Evolutionary conservation across 306 rosid genomes (phyloP), one percentile per base, ranked within the genome.

Genomic region (Albizia julibrissin): DNA sequence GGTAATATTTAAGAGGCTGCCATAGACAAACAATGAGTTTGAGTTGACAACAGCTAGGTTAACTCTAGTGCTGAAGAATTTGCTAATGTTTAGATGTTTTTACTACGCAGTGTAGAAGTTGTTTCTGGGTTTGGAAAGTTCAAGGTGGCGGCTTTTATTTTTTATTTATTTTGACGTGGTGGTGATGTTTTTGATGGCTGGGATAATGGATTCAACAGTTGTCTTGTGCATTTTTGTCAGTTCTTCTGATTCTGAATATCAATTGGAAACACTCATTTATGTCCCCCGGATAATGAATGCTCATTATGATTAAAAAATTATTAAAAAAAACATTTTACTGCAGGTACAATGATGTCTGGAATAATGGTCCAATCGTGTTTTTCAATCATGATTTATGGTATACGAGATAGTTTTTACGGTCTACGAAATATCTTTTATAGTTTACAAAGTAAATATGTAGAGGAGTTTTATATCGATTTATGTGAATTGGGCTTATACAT

Each of bases 1-100:
- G 74, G 91, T 80, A 73, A 80, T 85, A 80, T 87, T 76, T 85
- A 91, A 85, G 91, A 91, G 84, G 59, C 85, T 76, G 65, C 91
- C 85, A 62, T 76, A 10, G 86, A 72, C 84, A 13, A 78, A 59
- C 74, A n/a, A 56, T 74, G 88, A 80, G 85, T 84, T 90, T 83
- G 90, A 85, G 65, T 58, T 58, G 29, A 22, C 77, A 82, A 82
- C 89, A 70, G 82, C 72, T 80, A 79, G 72, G 62, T 90, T 72
- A 69, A 33, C 61, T 37, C 79, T 80, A 76, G 74, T 73, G 71
- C 74, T 87, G 76, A 67, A 29, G 40, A 67, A 69, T 42, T 22
- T 84, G 67, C 33, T 74, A 59, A 59, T 82, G 66, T 40, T 37
- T 69, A 24, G 3, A 8, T 33, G 72, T 65, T 66, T 65, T 67